Base-by-base conservation (phyloP, 768 basidiomycete species). In the Tremella yokohamensis region DNA sequence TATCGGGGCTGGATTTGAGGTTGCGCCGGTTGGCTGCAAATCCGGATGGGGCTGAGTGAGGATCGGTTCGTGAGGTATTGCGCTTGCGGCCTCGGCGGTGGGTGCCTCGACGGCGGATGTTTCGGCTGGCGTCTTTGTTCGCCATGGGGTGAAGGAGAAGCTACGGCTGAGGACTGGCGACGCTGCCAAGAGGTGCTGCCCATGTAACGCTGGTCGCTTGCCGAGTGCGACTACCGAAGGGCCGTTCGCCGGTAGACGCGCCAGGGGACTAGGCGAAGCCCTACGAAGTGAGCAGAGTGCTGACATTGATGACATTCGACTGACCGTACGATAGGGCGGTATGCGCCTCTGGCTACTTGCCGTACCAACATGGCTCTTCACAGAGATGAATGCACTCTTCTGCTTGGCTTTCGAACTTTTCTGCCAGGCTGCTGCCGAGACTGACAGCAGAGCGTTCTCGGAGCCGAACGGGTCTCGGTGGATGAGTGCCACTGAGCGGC, bases 221-320 rank as follows among this genome's bases (percentile, higher is more conserved):
- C 69, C 69, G 20, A 67, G 60, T 24, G 68, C 60, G 3, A 62
- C 50, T n/a, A 58, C 24, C 0, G 69, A 71, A 8, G 62, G 66
- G 11, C 29, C 29, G 29, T 34, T 34, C 29, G 29, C 29, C 4
- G 29, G 29, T 34, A 34, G 29, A 61, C 63, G 19, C 1, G 25
- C 29, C 29, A 34, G 11, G 29, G 29, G 29, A 11, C 29, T 34
- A 34, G 29, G 29, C 29, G 29, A 34, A 11, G 29, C 29, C 29
- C 29, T 34, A 11, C 29, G 6, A 34, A 49, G n/a, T n/a, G 3
- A 38, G 29, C 51, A 45, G 22, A 45, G 22, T 16, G 15, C 42
- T 22, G 22, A 15, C 6, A 6, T 16, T 22, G 6, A 6, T 7
- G 20, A 24, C 19, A 19, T 9, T 7, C n/a, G 48, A 7, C 48